Conservation (phyloP, 108 stramenopile species). For the Pseudonitzschia multiseries region DNA sequence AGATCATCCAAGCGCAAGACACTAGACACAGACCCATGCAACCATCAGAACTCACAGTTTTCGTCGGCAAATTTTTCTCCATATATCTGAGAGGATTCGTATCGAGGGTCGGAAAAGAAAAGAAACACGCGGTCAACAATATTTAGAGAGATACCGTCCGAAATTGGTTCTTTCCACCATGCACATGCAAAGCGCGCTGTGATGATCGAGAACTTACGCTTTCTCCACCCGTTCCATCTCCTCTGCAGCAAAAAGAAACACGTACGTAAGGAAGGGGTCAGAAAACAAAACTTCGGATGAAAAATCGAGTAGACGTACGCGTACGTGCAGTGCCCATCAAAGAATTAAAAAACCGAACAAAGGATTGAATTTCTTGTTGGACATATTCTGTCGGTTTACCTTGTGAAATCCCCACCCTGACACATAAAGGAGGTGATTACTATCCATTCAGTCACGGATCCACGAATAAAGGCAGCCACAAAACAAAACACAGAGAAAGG, state of each 20-base stretch:
- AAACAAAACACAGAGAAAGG: slow-evolving; percentile 2
- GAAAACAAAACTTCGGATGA: not conserved
- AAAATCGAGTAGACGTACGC: not conserved
- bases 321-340: not conserved
- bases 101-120: too few relatives aligned
- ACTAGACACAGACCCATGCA: not conserved
- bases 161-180: too few relatives aligned
- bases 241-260: slow-evolving; percentile 2
- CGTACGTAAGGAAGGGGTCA: not conserved
- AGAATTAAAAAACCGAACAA: not conserved
- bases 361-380: too few relatives aligned
- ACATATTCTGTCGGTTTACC: not conserved
- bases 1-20: too few relatives aligned
- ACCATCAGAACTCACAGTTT: slow-evolving; percentile 66
- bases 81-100: slow-evolving; percentile 69
- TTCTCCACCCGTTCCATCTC: slow-evolving; percentile 60
- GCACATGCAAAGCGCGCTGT: too few relatives aligned
- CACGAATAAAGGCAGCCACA: not conserved
- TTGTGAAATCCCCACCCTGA: slow-evolving; percentile 94
- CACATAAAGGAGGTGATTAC: slow-evolving; percentile 78
- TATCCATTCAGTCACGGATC: not conserved
- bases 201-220: slow-evolving; percentile 16
- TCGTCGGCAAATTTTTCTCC: slow-evolving; percentile 96
- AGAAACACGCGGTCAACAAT: not conserved
- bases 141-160: too few relatives aligned